Evolutionary conservation across 805 yeast genomes (phyloP).

Genomic region (Saccharomycopsis fodiens): DNA sequence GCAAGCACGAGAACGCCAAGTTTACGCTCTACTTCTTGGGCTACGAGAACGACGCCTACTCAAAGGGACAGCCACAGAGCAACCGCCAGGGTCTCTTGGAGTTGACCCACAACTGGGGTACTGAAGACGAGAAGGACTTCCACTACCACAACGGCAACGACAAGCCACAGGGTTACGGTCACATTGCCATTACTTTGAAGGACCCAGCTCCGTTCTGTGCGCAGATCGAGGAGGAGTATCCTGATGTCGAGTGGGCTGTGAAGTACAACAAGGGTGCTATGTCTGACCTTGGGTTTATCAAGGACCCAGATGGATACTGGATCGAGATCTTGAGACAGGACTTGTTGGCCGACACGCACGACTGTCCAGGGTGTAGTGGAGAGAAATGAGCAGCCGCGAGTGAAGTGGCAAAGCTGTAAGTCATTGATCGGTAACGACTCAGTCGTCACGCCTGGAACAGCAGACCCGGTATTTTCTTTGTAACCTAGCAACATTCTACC

Average conservation of each 20-base stretch:
- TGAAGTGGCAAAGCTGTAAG: not conserved
- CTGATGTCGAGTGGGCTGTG: conserved; percentile 47
- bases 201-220: conserved; percentile 50
- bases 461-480: no score
- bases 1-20: conserved; percentile 57
- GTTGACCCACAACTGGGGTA: conserved; percentile 93
- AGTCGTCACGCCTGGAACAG: no score
- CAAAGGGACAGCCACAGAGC: conserved; percentile 32
- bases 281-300: conserved; percentile 60
- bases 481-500: no score
- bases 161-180: conserved; percentile 78
- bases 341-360: conserved; percentile 10
- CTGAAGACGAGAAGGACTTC: conserved; percentile 71
- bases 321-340: conserved; percentile 57
- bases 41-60: conserved; percentile 33
- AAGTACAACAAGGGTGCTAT: conserved; percentile 49
- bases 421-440: not conserved
- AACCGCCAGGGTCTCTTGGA: conserved; percentile 68
- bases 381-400: no score
- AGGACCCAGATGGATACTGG: conserved; percentile 88
- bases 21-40: conserved; percentile 86
- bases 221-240: conserved; percentile 37
- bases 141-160: conserved; percentile 81
- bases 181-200: conserved; percentile 64
- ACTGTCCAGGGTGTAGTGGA: conserved; percentile 16